Base-by-base conservation (phyloP, 164 flowering plant species). In the Berberis thunbergii region DNA sequence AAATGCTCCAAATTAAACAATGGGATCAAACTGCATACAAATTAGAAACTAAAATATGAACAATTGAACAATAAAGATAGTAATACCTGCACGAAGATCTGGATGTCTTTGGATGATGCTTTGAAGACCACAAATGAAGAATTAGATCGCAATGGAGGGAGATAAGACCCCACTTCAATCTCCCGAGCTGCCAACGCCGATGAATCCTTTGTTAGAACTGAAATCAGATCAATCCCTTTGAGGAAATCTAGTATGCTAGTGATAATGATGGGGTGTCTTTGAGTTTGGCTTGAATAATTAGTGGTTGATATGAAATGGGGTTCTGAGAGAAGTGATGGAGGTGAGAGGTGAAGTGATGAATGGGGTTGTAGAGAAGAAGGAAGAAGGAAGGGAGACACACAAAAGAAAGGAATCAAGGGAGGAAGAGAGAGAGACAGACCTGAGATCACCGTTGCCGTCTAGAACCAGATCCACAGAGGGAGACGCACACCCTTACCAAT, bases 81-180 rank as follows among this genome's bases (percentile, higher is more conserved):
- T 6, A 5, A 59, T 78, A 91, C 98, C 97, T 60, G 97, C 97
- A 50, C 97, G 99, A 65, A 94, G 98, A 63, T 97, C 98, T 1
- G 98, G 39, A 95, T 91, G 70, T 94, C 99, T 54, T 75, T 88
- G 2, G 89, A 62, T 43, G 88, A 74, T 59, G 99, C 99, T 59
- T 83, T 79, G 84, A 91, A 95, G 83, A 89, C 60, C 55, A 95
- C 97, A 63, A 91, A 95, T 48, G 91, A 84, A 59, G 99, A 90
- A 72, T 91, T 88, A 9, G 87, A 66, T 0, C 86, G 73, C 1
- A 80, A 83, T 1, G 83, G 79, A 0, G 92, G 97, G 42, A 94
- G 86, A 72, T 69, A 91, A 10, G 96, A 73, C 1, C 99, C 99
- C 1, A 89, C 99, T 46, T 84, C 91, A 1, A 91, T 77, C 65